phyloP scores from a whole-genome alignment of 2,329 filamentous ascomycete species.

The Fusarium sp. region DNA sequence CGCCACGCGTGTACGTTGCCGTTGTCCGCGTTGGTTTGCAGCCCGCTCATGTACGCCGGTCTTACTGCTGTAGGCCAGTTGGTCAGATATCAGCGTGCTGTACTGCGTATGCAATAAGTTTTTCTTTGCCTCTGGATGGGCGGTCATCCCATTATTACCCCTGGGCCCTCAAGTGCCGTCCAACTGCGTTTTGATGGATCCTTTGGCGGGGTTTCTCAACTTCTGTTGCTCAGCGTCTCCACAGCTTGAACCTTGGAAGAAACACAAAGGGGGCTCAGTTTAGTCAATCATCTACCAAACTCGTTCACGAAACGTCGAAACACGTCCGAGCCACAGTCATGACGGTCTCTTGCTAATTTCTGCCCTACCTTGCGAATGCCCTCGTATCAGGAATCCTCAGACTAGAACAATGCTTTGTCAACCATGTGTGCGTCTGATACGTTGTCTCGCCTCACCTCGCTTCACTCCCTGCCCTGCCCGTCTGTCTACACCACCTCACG shows the following conservation, averaged over 20 bases:
- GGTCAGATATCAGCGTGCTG: background rate
- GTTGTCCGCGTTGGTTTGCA: constrained; percentile 23
- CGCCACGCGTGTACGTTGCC: constrained; percentile 17
- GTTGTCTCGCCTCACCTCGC: constrained; percentile 38
- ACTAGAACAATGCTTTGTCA: constrained; percentile 20
- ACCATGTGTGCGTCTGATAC: constrained; percentile 26
- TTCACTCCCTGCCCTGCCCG: constrained; percentile 24
- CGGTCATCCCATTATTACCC: constrained; percentile 29
- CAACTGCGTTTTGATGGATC: constrained; percentile 22
- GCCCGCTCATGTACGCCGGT: constrained; percentile 26
- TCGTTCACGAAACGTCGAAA: constrained; percentile 28
- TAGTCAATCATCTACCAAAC: constrained; percentile 17
- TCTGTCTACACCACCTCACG: constrained; percentile 25
- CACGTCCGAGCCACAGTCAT: constrained; percentile 19
- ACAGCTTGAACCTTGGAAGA: constrained; percentile 36
- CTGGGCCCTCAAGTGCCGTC: constrained; percentile 42
- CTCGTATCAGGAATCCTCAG: constrained; percentile 9
- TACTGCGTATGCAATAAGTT: constrained; percentile 15
- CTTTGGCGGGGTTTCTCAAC: constrained; percentile 27
- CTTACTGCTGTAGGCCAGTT: constrained; percentile 8
- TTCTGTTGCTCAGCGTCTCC: constrained; percentile 30
- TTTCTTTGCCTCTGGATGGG: constrained; percentile 10
- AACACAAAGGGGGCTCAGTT: constrained; percentile 26
- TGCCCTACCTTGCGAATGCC: constrained; percentile 15
- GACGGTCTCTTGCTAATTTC: constrained; percentile 6